Percentiles rank a stretch among this genome's conserved stretches.
Evolutionary conservation across 768 basidiomycete species (phyloP).

Genomic region (Royoungia palumana): DNA sequence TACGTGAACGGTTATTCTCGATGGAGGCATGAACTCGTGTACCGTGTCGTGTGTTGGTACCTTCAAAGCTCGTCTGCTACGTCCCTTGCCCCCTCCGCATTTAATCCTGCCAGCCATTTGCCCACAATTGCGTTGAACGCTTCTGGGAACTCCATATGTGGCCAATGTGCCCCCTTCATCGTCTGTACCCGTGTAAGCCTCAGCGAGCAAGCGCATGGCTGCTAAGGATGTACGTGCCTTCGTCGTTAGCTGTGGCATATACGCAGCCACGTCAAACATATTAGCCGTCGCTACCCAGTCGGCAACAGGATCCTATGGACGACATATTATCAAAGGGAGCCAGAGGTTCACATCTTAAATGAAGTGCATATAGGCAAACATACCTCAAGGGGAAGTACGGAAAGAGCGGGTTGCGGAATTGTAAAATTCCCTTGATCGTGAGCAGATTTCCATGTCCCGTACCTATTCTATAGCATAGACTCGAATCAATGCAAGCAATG

Average conservation of each 20-base stretch:
- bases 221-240: conserved; percentile 27
- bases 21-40: too few species aligned
- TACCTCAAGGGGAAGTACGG: conserved; percentile 39
- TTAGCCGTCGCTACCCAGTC: conserved; percentile 37
- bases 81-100: neutral
- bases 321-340: too few species aligned
- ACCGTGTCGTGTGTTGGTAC: neutral
- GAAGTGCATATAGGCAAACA: conserved; percentile 5
- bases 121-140: conserved; percentile 50
- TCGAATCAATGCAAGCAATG: neutral
- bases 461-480: conserved; percentile 34
- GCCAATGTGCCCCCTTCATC: conserved; percentile 61
- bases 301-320: conserved; percentile 41
- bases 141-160: conserved; percentile 57
- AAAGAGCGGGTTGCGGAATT: conserved; percentile 40
- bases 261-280: conserved; percentile 25
- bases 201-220: conserved; percentile 34
- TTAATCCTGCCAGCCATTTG: conserved; percentile 44
- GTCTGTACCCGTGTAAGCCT: conserved; percentile 33
- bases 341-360: neutral
- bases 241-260: conserved; percentile 34
- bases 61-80: conserved; percentile 19
- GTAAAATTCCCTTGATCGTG: conserved; percentile 42
- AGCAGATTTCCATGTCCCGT: conserved; percentile 36
- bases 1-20: too few species aligned